Conservation (phyloP, 2,329 filamentous ascomycete species). For the Pestalotiopsis sp. region DNA sequence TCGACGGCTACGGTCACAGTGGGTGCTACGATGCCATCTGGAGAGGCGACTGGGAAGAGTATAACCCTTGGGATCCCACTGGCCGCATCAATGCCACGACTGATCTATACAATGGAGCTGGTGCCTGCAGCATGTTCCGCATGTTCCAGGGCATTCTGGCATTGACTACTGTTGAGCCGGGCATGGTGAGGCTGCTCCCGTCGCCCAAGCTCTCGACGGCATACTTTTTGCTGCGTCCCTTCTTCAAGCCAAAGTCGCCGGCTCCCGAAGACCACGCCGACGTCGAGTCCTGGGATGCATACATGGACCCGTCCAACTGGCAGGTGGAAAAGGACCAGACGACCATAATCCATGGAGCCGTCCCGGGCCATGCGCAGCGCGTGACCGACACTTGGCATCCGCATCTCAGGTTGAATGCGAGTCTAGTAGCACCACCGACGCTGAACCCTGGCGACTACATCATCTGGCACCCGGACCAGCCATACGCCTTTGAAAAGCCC, state of each 20-base stretch:
- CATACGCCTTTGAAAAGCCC: slow-evolving; percentile 51
- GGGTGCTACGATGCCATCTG: slow-evolving; percentile 59
- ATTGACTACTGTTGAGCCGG: slow-evolving; percentile 52
- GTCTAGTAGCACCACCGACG: slow-evolving; percentile 57
- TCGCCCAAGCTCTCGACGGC: slow-evolving; percentile 50
- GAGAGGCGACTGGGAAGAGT: slow-evolving; percentile 56
- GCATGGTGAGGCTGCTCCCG: slow-evolving; percentile 49
- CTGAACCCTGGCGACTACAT: slow-evolving; percentile 60
- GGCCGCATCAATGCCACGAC: slow-evolving; percentile 55
- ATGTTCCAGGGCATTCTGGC: slow-evolving; percentile 62
- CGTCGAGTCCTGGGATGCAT: slow-evolving; percentile 47
- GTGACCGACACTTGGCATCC: slow-evolving; percentile 62
- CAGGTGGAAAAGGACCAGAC: slow-evolving; percentile 49
- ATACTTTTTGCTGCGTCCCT: slow-evolving; percentile 53
- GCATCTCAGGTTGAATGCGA: slow-evolving; percentile 54
- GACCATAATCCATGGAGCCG: slow-evolving; percentile 60
- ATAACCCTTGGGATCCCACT: slow-evolving; percentile 58
- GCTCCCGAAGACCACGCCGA: slow-evolving; percentile 36
- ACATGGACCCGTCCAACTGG: slow-evolving; percentile 46
- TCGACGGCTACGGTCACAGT: slow-evolving; percentile 64
- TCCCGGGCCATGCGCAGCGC: slow-evolving; percentile 60
- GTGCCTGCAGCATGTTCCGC: slow-evolving; percentile 59
- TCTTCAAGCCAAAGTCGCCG: slow-evolving; percentile 50
- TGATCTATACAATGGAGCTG: slow-evolving; percentile 61
- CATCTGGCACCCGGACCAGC: slow-evolving; percentile 60